These are phyloP conservation scores for Phialocephala subalpina DNA, from an alignment of 2,329 filamentous ascomycete species.

Conservation along the genomic window DNA sequence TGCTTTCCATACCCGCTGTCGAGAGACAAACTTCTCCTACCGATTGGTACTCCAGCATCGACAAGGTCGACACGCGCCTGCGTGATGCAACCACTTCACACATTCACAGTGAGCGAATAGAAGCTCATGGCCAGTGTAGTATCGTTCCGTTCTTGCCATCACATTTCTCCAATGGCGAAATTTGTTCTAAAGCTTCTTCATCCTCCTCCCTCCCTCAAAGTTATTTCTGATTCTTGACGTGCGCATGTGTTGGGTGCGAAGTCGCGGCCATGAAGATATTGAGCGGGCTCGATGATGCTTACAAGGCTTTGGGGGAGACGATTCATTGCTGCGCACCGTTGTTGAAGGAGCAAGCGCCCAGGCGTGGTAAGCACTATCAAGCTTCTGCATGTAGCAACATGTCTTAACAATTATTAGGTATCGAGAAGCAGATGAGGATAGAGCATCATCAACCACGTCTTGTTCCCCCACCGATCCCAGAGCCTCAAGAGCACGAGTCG, in stretches of 20 bases:
- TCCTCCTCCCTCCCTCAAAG: conserved; percentile 21
- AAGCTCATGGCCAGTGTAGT: conserved; percentile 1
- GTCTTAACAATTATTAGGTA: conserved; percentile 37
- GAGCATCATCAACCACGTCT: conserved; percentile 50
- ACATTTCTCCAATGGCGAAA: conserved; percentile 28
- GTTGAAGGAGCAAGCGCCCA: conserved; percentile 31
- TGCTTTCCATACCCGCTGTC: conserved; percentile 33
- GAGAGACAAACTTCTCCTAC: conserved; percentile 25
- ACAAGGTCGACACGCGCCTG: conserved; percentile 25
- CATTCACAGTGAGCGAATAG: conserved; percentile 27
- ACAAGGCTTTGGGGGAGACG: conserved; percentile 40
- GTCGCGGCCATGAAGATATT: conserved; percentile 42
- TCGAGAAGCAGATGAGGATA: conserved; percentile 47
- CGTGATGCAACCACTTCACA: conserved; percentile 29
- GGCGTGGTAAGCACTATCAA: conserved; percentile 36
- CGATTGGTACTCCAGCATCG: conserved; percentile 26
- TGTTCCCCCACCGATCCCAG: conserved; percentile 45
- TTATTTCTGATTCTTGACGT: conserved; percentile 25
- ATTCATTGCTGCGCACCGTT: conserved; percentile 41
- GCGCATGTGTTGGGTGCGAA: conserved; percentile 38
- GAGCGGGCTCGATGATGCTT: conserved; percentile 43
- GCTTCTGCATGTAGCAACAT: conserved; percentile 18
- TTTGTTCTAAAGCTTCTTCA: conserved; percentile 25
- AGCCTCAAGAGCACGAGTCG: conserved; percentile 39
- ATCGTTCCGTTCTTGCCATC: conserved; percentile 21